phyloP scores from a whole-genome alignment of 805 yeast genomes.

The Wickerhamomyces alni region DNA sequence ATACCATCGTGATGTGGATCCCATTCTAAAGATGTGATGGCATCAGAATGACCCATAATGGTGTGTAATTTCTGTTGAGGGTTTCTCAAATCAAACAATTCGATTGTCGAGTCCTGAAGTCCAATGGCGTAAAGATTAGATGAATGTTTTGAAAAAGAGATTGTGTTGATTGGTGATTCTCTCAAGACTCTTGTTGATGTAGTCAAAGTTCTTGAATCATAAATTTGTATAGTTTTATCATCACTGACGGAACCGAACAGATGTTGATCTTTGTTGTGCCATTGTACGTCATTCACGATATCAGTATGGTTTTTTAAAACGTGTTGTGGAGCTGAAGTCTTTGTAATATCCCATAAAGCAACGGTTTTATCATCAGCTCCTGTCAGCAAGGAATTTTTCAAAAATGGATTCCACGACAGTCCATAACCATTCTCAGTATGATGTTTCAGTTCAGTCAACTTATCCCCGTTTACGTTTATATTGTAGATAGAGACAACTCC shows the following conservation, averaged over 20 bases:
- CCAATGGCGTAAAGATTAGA: constrained; percentile 60
- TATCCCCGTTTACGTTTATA: constrained; percentile 22
- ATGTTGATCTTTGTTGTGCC: constrained; percentile 48
- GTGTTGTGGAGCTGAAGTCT: constrained; percentile 21
- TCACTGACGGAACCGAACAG: constrained; percentile 72
- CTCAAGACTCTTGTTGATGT: constrained; percentile 23
- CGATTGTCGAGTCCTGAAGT: constrained; percentile 59
- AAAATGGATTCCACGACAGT: constrained; percentile 53
- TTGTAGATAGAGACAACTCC: constrained; percentile 57
- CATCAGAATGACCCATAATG: constrained; percentile 74
- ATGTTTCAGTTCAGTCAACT: constrained; percentile 32
- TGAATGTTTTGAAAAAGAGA: constrained; percentile 62
- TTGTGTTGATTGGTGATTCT: constrained; percentile 46
- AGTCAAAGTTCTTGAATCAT: constrained; percentile 41
- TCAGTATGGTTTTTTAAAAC: constrained; percentile 39
- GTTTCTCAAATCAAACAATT: constrained; percentile 57
- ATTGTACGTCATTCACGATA: constrained; percentile 71
- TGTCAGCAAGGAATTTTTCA: constrained; percentile 46
- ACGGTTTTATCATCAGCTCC: constrained; percentile 62
- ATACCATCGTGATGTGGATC: constrained; percentile 74
- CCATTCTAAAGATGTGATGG: constrained; percentile 71
- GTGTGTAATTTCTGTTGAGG: constrained; percentile 48
- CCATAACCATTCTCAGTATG: constrained; percentile 74
- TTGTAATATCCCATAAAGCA: constrained; percentile 51
- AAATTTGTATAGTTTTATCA: constrained; percentile 49